phyloP scores from a whole-genome alignment of 331 rosid genomes.

The Pyracantha coccinea region DNA sequence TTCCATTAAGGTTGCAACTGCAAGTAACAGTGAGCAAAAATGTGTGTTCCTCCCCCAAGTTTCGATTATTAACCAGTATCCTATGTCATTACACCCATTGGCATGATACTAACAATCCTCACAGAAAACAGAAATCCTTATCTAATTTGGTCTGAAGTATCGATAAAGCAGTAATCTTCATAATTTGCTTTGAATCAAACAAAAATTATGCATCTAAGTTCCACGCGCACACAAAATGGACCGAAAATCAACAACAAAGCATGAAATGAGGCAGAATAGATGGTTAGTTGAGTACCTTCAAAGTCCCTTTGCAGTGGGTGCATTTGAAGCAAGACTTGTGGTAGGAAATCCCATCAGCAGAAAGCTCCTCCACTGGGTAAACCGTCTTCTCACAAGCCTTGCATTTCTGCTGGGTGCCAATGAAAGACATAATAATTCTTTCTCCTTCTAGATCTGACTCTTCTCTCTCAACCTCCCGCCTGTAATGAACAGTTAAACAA shows the following conservation, averaged over 20 bases:
- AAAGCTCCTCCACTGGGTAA: conserved; percentile 82
- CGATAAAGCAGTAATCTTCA: no score
- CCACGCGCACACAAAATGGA: neutral
- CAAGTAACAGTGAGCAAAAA: neutral
- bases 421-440: conserved; percentile 66
- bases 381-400: conserved; percentile 97
- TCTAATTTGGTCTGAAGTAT: no score
- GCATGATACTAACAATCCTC: neutral
- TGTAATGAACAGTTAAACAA: conserved; percentile 1
- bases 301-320: conserved; percentile 93
- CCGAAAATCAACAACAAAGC: neutral
- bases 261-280: neutral
- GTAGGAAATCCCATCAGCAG: conserved; percentile 83
- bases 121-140: no score
- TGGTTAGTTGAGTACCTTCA: conserved; percentile 42
- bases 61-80: neutral
- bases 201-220: neutral
- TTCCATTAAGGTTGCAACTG: neutral
- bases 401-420: conserved; percentile 89
- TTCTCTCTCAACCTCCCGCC: conserved; percentile 2
- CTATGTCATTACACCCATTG: neutral
- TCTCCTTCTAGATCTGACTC: conserved; percentile 46
- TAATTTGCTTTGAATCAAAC: neutral
- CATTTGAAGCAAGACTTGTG: conserved; percentile 95
- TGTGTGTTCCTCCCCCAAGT: neutral